Percentiles rank a stretch among this genome's conserved stretches.
Conservation (phyloP, 495 filamentous ascomycete species). For the Lentithecium fluviatile region DNA sequence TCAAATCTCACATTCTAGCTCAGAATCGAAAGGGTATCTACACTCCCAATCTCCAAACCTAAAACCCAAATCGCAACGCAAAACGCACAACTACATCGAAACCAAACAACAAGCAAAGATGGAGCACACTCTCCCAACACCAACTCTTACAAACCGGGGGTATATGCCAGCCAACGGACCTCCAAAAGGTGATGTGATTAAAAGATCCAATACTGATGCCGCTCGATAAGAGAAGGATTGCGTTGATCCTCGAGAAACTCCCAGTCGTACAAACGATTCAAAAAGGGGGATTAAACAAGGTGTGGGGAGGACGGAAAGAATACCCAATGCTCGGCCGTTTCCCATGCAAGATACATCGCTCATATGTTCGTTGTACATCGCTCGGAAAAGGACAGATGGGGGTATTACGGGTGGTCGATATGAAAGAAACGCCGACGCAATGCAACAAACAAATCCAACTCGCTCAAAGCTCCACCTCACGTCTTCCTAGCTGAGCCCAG, state of each 20-base stretch:
- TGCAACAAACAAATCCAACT: constrained; percentile 11
- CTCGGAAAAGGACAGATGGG: too few species aligned
- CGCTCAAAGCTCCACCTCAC: neutral
- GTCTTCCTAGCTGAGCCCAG: neutral
- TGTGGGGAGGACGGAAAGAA: too few species aligned
- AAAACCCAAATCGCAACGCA: neutral
- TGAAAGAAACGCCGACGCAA: constrained; percentile 16
- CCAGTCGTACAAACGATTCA: neutral
- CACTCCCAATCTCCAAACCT: neutral
- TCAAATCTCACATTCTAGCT: neutral
- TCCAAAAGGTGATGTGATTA: neutral
- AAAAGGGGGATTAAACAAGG: neutral
- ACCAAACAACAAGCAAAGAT: neutral
- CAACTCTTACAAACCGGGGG: neutral
- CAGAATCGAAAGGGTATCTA: constrained; percentile 12
- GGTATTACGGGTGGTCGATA: too few species aligned
- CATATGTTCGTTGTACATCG: too few species aligned
- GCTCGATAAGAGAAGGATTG: neutral
- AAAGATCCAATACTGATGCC: constrained; percentile 7
- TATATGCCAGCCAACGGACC: too few species aligned
- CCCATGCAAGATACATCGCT: too few species aligned
- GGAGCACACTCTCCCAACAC: neutral
- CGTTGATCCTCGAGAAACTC: constrained; percentile 6
- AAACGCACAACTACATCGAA: neutral
- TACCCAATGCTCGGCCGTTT: too few species aligned